A percentile compares a stretch with the other conserved stretches of the same genome.
Evolutionary conservation across 192 early-diverging fungal genomes (phyloP).

Genomic region (Linnemannia zychae): DNA sequence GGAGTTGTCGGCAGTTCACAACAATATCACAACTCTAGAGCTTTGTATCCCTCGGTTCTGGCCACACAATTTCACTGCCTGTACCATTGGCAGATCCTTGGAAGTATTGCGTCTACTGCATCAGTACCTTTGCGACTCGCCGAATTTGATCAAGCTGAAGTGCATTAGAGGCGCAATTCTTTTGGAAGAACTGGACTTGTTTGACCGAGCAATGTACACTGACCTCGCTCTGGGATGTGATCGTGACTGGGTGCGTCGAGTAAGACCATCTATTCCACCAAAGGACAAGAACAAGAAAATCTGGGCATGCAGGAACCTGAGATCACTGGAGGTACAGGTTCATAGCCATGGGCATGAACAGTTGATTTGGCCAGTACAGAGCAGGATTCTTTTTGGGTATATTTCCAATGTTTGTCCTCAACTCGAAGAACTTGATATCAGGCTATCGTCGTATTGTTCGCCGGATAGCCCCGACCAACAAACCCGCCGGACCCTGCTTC

Average conservation of each 20-base stretch:
- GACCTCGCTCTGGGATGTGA: neutral
- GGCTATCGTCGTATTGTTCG: neutral
- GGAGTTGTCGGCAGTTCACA: neutral
- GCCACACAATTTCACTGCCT: neutral
- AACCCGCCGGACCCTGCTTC: neutral
- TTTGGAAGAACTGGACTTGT: neutral
- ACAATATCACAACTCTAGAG: neutral
- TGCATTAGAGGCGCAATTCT: neutral
- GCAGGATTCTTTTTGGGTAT: conserved; percentile 2
- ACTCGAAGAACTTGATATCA: neutral
- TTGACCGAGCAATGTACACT: neutral
- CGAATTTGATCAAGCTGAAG: neutral
- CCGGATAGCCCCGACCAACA: neutral
- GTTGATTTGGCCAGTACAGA: neutral
- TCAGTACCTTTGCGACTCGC: neutral
- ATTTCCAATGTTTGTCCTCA: neutral
- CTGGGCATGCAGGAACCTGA: neutral
- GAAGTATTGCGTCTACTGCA: neutral
- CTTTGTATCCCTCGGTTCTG: neutral
- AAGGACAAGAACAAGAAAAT: neutral
- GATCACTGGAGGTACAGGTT: neutral
- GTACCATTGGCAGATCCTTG: neutral
- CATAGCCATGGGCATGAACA: neutral
- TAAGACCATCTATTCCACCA: neutral
- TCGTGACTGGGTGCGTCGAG: neutral